Conservation (phyloP, 2,329 filamentous ascomycete genomes). For the Colletotrichum salicis region DNA sequence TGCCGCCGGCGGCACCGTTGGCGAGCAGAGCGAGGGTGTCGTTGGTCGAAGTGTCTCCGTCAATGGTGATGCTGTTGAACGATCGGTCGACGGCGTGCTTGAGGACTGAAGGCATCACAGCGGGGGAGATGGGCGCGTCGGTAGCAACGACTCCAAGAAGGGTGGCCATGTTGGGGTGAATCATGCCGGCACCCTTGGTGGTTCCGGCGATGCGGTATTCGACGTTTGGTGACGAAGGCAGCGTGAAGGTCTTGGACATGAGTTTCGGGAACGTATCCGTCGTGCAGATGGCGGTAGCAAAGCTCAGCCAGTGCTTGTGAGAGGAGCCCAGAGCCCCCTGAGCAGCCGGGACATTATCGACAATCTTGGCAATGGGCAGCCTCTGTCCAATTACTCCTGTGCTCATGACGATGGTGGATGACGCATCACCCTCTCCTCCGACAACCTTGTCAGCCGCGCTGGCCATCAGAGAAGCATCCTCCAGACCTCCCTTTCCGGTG, state of each 20-base stretch:
- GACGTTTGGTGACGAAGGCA: constrained; percentile 80
- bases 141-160: constrained; percentile 92
- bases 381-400: constrained; percentile 97
- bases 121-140: constrained; percentile 81
- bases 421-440: constrained; percentile 51
- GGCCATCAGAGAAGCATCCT: constrained; percentile 90
- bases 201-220: constrained; percentile 91
- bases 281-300: constrained; percentile 93
- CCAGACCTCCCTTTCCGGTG: constrained; percentile 87
- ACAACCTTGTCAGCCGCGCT: constrained; percentile 75
- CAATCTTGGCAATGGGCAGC: constrained; percentile 90
- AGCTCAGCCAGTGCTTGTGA: constrained; percentile 87
- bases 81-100: constrained; percentile 80
- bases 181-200: constrained; percentile 99
- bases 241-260: constrained; percentile 82
- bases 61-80: constrained; percentile 97
- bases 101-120: constrained; percentile 76
- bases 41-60: constrained; percentile 97
- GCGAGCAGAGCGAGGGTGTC: constrained; percentile 95
- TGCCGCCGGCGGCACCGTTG: constrained; percentile 88
- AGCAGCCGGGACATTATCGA: constrained; percentile 81
- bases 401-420: constrained; percentile 93
- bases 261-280: constrained; percentile 99
- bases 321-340: constrained; percentile 76
- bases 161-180: constrained; percentile 98